These are phyloP conservation scores for Pythium pyrilobum DNA, from an alignment of 352 stramenopile species.

Conservation along the genomic window DNA sequence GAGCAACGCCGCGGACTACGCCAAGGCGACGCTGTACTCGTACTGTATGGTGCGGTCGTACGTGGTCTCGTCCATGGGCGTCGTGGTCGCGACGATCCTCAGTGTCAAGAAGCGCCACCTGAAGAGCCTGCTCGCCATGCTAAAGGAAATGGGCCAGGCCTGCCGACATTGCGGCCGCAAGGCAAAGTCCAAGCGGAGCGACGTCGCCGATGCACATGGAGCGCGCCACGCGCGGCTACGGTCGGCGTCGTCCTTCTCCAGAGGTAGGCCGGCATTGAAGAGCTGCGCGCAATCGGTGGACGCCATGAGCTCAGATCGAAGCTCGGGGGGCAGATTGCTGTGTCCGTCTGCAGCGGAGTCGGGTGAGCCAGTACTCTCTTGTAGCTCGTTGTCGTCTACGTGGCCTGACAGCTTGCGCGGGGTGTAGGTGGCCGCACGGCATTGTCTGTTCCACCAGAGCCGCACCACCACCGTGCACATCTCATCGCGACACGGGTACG, in stretches of 20 bases:
- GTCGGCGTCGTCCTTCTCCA: too few species aligned
- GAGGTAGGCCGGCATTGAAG: too few species aligned
- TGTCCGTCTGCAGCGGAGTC: constrained; percentile 24
- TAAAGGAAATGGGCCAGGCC: neutral
- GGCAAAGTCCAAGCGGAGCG: neutral
- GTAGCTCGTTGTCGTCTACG: too few species aligned
- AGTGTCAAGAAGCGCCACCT: constrained; percentile 16
- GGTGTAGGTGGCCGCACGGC: constrained; percentile 19
- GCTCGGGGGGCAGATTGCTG: neutral
- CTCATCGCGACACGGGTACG: constrained; percentile 15
- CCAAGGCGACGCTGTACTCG: constrained; percentile 1
- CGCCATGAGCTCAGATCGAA: neutral
- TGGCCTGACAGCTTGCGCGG: too few species aligned
- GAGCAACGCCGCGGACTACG: neutral
- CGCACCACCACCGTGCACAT: constrained; percentile 17
- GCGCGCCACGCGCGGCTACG: too few species aligned
- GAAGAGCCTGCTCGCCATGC: neutral
- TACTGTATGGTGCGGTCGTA: constrained; percentile 17
- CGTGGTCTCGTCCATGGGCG: constrained; percentile 13
- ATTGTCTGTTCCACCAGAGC: constrained; percentile 28
- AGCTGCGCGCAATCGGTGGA: neutral
- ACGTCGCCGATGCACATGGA: neutral
- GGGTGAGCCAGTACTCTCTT: neutral
- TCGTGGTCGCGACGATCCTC: constrained; percentile 11
- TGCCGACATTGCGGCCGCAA: neutral